Evolutionary conservation across 2,329 filamentous ascomycete species (phyloP).

Genomic region (Emmonsiellopsis sp.): DNA sequence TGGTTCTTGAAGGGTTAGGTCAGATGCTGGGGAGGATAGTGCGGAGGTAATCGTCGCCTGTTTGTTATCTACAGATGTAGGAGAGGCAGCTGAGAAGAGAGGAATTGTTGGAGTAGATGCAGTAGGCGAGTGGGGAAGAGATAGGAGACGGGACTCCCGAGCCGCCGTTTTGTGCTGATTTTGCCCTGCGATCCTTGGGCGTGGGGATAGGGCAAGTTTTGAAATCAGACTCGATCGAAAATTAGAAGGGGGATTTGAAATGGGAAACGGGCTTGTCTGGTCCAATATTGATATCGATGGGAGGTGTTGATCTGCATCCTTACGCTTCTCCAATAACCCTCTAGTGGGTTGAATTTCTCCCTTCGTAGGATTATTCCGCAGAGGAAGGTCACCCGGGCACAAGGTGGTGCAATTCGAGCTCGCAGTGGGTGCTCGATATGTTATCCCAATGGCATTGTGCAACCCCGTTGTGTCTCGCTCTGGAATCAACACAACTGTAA

Average conservation of each 20-base stretch:
- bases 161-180: not conserved
- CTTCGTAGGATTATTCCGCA: not conserved
- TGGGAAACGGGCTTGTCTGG: not conserved
- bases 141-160: not conserved
- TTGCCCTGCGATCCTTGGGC: not conserved
- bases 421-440: slow-evolving; percentile 51
- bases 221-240: not conserved
- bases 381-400: not conserved
- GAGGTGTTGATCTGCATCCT: not conserved
- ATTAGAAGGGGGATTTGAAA: not conserved
- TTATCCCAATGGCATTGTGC: slow-evolving; percentile 62
- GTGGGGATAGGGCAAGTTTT: not conserved
- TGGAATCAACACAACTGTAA: slow-evolving; percentile 60
- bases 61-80: not conserved
- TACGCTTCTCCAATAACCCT: not conserved
- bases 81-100: not conserved
- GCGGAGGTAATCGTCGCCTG: no score
- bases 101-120: not conserved
- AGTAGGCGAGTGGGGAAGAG: not conserved
- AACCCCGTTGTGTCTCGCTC: slow-evolving; percentile 50
- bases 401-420: not conserved
- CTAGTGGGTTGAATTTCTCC: not conserved
- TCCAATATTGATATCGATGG: not conserved
- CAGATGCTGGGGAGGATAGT: no score
- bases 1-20: not conserved